Conservation (phyloP, 2,329 filamentous ascomycete genomes). For the Plenodomus biglobosus region DNA sequence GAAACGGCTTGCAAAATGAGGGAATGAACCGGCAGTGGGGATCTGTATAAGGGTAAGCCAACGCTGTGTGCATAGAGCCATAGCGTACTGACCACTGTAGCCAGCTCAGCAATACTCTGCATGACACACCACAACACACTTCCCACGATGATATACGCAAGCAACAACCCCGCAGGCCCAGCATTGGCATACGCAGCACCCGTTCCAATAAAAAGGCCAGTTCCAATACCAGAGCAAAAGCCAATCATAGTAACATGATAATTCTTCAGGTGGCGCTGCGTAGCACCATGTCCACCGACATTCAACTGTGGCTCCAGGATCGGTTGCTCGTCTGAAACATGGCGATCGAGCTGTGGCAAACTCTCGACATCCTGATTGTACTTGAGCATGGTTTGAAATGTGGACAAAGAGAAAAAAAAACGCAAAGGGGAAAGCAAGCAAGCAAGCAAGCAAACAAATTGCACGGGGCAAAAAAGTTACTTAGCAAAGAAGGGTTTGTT, state of each 20-base stretch:
- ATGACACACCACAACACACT: constrained; percentile 60
- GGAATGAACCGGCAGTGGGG: constrained; percentile 56
- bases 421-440: not conserved
- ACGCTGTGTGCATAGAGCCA: not conserved
- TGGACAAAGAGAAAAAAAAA: not conserved
- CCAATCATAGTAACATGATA: constrained; percentile 28
- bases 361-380: constrained; percentile 15
- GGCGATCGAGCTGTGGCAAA: constrained; percentile 8
- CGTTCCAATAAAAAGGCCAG: constrained; percentile 23
- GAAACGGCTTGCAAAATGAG: constrained; percentile 64
- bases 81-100: constrained; percentile 28
- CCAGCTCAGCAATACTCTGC: constrained; percentile 65
- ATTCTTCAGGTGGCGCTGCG: constrained; percentile 18
- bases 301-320: constrained; percentile 23
- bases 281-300: constrained; percentile 21
- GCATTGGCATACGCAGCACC: constrained; percentile 22
- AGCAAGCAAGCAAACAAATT: too few relatives aligned
- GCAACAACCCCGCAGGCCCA: constrained; percentile 55
- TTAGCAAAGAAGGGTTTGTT: too few relatives aligned
- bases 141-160: constrained; percentile 59
- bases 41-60: constrained; percentile 10
- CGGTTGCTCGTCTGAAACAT: constrained; percentile 13
- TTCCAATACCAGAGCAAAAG: constrained; percentile 23
- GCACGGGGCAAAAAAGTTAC: too few relatives aligned
- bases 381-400: constrained; percentile 8